These are phyloP conservation scores for Annulohypoxylon moriforme DNA, from an alignment of 495 filamentous ascomycete species.

Conservation along the genomic window DNA sequence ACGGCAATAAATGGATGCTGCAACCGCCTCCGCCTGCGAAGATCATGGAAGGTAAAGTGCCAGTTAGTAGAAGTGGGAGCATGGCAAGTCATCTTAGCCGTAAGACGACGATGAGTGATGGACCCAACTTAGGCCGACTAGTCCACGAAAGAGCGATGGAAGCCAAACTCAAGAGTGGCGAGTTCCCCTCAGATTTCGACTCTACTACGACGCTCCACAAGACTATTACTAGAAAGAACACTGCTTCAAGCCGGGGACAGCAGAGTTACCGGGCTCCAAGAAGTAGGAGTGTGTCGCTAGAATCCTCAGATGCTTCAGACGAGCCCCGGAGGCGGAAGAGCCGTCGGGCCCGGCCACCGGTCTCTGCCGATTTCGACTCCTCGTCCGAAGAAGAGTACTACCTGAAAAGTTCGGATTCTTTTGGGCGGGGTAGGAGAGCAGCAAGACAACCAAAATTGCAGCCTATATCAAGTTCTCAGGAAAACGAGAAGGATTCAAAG, in stretches of 20 bases:
- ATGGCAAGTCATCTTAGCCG: constrained; percentile 40
- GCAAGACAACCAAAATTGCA: constrained; percentile 35
- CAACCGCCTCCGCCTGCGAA: constrained; percentile 86
- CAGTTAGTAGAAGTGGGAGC: constrained; percentile 64
- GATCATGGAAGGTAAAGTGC: constrained; percentile 85
- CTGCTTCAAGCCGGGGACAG: constrained; percentile 26
- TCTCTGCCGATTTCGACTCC: constrained; percentile 39
- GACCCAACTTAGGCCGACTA: constrained; percentile 42
- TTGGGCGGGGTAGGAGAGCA: constrained; percentile 33
- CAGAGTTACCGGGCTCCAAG: constrained; percentile 46
- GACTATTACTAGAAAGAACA: constrained; percentile 45
- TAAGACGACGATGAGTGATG: constrained; percentile 47
- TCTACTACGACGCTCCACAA: constrained; percentile 42
- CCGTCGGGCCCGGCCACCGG: constrained; percentile 3
- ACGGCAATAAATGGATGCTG: constrained; percentile 87
- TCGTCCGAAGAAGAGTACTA: constrained; percentile 33
- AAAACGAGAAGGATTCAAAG: constrained; percentile 40
- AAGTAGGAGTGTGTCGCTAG: constrained; percentile 52
- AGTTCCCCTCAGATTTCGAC: constrained; percentile 47
- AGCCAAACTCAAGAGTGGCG: constrained; percentile 53
- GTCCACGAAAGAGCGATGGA: constrained; percentile 55
- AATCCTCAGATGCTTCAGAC: constrained; percentile 49
- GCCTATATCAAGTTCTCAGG: constrained; percentile 39
- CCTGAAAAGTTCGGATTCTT: constrained; percentile 39
- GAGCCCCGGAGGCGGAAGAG: constrained; percentile 40